These are phyloP conservation scores for Cephaloascus albidus DNA, from an alignment of 805 yeast genomes.

Conservation along the genomic window DNA sequence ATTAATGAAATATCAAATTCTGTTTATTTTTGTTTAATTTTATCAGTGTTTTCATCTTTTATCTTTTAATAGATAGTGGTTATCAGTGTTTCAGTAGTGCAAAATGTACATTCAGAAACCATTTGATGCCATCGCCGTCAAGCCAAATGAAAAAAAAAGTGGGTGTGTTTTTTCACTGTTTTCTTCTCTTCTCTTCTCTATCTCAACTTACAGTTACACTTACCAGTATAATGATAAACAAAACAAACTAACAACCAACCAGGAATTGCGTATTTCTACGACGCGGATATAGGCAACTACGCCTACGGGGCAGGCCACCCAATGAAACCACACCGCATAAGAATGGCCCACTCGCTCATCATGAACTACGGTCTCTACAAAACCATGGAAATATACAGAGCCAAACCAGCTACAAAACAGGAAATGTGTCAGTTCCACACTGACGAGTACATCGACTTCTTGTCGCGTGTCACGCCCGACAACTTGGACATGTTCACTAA, in stretches of 20 bases:
- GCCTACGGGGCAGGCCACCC: conserved; percentile 99
- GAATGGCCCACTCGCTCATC: conserved; percentile 95
- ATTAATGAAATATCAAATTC: no score
- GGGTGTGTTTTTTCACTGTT: conserved; percentile 9
- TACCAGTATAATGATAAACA: no score
- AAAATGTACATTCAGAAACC: conserved; percentile 47
- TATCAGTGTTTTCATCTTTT: no score
- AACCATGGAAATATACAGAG: conserved; percentile 94
- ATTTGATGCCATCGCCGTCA: conserved; percentile 52
- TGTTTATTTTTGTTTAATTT: no score
- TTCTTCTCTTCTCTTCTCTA: no score
- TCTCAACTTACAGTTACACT: no score
- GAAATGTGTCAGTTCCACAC: conserved; percentile 98
- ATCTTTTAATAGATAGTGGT: no score
- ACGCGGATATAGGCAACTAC: conserved; percentile 93
- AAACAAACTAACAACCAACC: conserved; percentile 8
- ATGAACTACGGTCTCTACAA: conserved; percentile 96
- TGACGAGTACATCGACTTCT: conserved; percentile 91
- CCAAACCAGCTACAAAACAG: conserved; percentile 95
- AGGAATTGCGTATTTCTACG: conserved; percentile 73
- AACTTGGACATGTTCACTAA: conserved; percentile 79
- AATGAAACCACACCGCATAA: conserved; percentile 97
- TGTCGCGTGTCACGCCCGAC: conserved; percentile 87
- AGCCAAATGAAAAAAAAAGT: conserved; percentile 43
- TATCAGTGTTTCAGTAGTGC: background rate